Base-by-base conservation (phyloP, 2,329 filamentous ascomycete species). In the Paecilomyces formosus region DNA sequence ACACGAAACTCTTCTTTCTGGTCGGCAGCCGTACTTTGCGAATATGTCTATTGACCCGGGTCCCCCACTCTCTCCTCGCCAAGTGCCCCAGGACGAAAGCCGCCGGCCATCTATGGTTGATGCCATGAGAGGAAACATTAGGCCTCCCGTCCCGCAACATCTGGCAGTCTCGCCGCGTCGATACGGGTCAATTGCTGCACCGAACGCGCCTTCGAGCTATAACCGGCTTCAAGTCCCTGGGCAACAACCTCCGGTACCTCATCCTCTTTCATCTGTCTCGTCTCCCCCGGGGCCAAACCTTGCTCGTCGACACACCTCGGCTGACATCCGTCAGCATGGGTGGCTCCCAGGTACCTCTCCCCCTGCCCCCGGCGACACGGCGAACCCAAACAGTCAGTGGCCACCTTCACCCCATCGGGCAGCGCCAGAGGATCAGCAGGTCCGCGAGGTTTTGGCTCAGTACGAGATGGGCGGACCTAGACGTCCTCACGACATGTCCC, bases 281-380 rank as follows among this genome's bases (percentile, higher is more conserved):
- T 84, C 84, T 39, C 81, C 83, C 24, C 81, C 83, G n/a, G 74
- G 72, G 1, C 83, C 85, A 58, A 92, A 86, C 66, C 80, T 96
- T 53, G 84, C 86, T 52, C 87, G 93, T 62, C 85, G 93, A 61
- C 94, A 99, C 75, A 99, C 94, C 1, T 93, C 92, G 45, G 94
- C 94, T 59, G 94, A 99, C 71, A 97, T 99, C 65, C 88, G 94
- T 56, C 88, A 92, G 66, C 88, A 92, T 70, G 90, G 88, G 39
- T 93, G 89, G 86, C 87, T 81, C 80, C 70, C 72, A 54, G 69
- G 79, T 50, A 80, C 84, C 26, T 88, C 88, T 4, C 89, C 87
- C 11, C 89, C 86, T 68, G 80, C 83, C 7, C 86, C 87, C 3
- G 85, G 85, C 11, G 80, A 85, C 68, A 78, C 81, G 7, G 86